Evolutionary conservation across 208 protist species (phyloP), one percentile per base, ranked within the genome.

Genomic region (Trypanosoma lewisi): DNA sequence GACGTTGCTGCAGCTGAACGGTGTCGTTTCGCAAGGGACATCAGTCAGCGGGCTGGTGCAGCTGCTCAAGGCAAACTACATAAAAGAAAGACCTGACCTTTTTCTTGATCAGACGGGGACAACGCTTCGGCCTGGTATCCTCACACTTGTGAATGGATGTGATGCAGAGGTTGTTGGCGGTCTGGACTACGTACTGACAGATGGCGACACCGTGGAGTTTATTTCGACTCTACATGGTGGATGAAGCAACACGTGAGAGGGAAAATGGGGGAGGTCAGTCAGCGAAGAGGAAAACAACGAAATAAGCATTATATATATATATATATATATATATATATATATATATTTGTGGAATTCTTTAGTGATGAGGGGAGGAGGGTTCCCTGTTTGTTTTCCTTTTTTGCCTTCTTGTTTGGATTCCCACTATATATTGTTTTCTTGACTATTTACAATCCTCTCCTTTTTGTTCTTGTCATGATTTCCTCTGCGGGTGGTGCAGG

Each of bases 211-310:
- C 1, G 70, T 98, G 27, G 89, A 94, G 31, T 96, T 98, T 53
- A 96, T 98, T 28, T 97, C 93, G 2, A 98, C 94, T 17, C 72
- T 98, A 5, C 96, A 98, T 55, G 96, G 96, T 31, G 96, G 96
- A 8, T 98, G 82, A 44, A 30, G 28, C 9, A 9, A 39, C n/a
- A n/a, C n/a, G n/a, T n/a, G 12, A 48, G 23, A 60, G 34, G 14
- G 14, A 42, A 8, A 42, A 42, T 42, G 14, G 14, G 14, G 14
- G 8, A 42, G 14, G 8, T 17, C 8, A 42, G 37, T 17, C 37
- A 42, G 14, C 8, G 14, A 42, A 42, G 14, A n/a, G n/a, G n/a
- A n/a, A n/a, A n/a, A n/a, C n/a, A n/a, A n/a, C n/a, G n/a, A n/a
- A n/a, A n/a, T n/a, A n/a, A n/a, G n/a, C n/a, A n/a, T n/a, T n/a